These are phyloP conservation scores for Geotrichum reessii DNA, from an alignment of 1,139 yeast species.

Conservation along the genomic window DNA sequence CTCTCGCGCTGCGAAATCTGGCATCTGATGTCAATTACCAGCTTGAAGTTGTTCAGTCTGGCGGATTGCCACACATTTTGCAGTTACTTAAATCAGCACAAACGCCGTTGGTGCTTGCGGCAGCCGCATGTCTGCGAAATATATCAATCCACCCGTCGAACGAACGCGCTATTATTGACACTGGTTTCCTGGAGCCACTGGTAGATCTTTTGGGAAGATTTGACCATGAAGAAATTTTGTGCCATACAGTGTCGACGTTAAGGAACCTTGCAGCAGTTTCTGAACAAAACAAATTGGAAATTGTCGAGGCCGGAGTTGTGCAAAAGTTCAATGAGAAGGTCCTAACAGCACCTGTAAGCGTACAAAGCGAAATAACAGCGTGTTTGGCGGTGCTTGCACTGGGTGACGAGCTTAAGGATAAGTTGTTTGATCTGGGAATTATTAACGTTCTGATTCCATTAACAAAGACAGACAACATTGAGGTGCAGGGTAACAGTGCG, in stretches of 20 bases:
- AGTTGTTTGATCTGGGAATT: conserved; percentile 76
- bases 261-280: conserved; percentile 94
- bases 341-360: conserved; percentile 74
- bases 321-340: conserved; percentile 88
- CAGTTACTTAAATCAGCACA: conserved; percentile 82
- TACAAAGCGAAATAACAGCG: conserved; percentile 94
- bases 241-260: conserved; percentile 94
- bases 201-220: conserved; percentile 77
- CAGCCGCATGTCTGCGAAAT: conserved; percentile 96
- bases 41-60: conserved; percentile 85
- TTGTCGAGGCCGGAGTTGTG: conserved; percentile 93
- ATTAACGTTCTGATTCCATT: conserved; percentile 86
- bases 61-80: conserved; percentile 87
- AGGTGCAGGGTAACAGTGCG: conserved; percentile 97
- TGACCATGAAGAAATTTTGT: conserved; percentile 92
- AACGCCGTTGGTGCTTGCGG: conserved; percentile 87
- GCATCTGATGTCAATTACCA: conserved; percentile 92
- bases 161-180: conserved; percentile 94
- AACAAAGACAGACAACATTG: conserved; percentile 82
- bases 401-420: conserved; percentile 89
- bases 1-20: conserved; percentile 87
- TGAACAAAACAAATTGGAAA: conserved; percentile 86
- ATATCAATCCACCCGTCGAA: conserved; percentile 94
- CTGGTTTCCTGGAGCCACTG: conserved; percentile 88
- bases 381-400: conserved; percentile 94